These are phyloP conservation scores for Omphalotus olearius DNA, from an alignment of 1,284 basidiomycete genomes.

Conservation along the genomic window DNA sequence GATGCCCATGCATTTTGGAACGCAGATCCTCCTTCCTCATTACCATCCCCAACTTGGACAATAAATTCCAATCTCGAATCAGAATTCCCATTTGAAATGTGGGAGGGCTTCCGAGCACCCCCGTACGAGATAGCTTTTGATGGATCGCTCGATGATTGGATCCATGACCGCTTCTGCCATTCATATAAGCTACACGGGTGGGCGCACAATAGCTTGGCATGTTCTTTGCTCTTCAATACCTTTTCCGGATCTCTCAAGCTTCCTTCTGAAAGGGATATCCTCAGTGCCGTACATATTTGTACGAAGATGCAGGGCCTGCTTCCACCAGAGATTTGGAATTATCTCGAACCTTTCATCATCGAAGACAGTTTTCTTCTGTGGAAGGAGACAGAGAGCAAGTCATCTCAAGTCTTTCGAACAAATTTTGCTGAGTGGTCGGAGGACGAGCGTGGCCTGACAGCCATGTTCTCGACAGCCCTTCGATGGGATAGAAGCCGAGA, in stretches of 20 bases:
- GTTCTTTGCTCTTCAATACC: slow-evolving; percentile 12
- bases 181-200: slow-evolving; percentile 10
- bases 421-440: background rate
- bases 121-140: slow-evolving; percentile 7
- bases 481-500: slow-evolving; percentile 2
- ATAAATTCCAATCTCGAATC: background rate
- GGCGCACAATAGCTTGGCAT: slow-evolving; percentile 11
- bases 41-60: too few species aligned
- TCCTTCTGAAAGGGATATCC: slow-evolving; percentile 2
- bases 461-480: slow-evolving; percentile 2
- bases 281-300: slow-evolving; percentile 1
- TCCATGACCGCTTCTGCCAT: slow-evolving; percentile 13
- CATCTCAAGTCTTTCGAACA: background rate
- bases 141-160: slow-evolving; percentile 12
- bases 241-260: slow-evolving; percentile 8
- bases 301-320: background rate
- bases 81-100: background rate
- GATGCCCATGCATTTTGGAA: slow-evolving; percentile 15
- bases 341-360: slow-evolving; percentile 10
- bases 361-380: slow-evolving; percentile 7
- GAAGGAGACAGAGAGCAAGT: background rate
- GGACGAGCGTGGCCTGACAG: slow-evolving; percentile 4
- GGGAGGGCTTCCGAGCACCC: background rate
- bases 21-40: slow-evolving; percentile 4
- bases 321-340: background rate